Evolutionary conservation across 306 rosid species (phyloP), one percentile per base, ranked within the genome.

Genomic region (Prunus mongolica): DNA sequence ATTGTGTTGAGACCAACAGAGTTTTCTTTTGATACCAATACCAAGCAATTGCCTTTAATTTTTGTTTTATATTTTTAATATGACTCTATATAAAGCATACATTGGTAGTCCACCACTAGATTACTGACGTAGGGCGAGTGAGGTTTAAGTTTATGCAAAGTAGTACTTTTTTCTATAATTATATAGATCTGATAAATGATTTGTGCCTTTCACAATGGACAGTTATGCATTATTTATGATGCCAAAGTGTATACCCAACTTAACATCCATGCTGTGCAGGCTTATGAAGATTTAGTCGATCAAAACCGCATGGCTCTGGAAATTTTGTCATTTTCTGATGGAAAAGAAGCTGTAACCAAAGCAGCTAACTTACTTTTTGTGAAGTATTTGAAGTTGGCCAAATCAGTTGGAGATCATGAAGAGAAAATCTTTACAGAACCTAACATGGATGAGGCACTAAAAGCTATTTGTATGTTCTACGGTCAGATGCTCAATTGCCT

Each of bases 341-440:
- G 93, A 80, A 94, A 89, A 87, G 94, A 90, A 83, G 91, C 93
- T 58, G 74, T 94, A 52, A 79, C 86, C 52, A 88, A 87, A 82
- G 97, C 97, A 78, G 93, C 96, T 52, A 90, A 88, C 87, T 81
- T 86, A 69, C 88, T 91, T 82, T 83, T 91, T 46, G 62, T 25
- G 24, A 86, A 89, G 81, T 83, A 86, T 56, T 79, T 84, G 80
- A 86, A 82, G 78, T 80, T 28, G 60, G 68, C 77, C 45, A 80
- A 78, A 69, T 77, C 77, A 69, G 79, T 78, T 82, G 90, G 77
- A 72, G 85, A 83, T 55, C 73, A 80, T 38, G 84, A 70, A 75
- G 81, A 27, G 49, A 81, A 57, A 71, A 45, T 79, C 60, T 83
- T 87, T 75, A 82, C 80, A 28, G 98, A 94, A 81, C 44, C 86